Conservation (phyloP, 2,329 filamentous ascomycete species). For the Aspergillus ibericus region DNA sequence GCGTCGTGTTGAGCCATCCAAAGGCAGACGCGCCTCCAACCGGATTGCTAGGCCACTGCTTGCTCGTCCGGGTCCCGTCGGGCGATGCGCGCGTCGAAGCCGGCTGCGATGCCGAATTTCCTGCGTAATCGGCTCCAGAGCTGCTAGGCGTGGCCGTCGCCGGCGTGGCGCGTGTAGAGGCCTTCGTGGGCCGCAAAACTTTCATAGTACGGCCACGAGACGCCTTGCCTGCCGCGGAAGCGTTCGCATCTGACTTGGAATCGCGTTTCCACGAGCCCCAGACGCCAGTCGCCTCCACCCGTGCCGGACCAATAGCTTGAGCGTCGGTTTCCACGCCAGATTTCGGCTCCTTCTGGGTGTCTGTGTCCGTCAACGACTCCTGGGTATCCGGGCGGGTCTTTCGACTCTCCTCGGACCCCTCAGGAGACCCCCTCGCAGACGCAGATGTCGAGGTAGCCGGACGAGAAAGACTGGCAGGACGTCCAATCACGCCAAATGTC, state of each 20-base stretch:
- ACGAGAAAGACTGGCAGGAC: constrained; percentile 24
- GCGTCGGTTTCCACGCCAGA: constrained; percentile 31
- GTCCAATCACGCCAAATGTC: constrained; percentile 36
- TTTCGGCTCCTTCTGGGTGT: constrained; percentile 22
- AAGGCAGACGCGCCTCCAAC: constrained; percentile 92
- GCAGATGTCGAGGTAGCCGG: constrained; percentile 28
- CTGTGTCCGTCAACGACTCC: constrained; percentile 11
- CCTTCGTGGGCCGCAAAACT: constrained; percentile 76
- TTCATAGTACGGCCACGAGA: constrained; percentile 74
- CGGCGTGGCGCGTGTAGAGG: constrained; percentile 42
- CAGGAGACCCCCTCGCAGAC: constrained; percentile 24
- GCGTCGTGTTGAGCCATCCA: constrained; percentile 72
- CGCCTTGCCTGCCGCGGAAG: constrained; percentile 61
- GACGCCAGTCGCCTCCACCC: constrained; percentile 54
- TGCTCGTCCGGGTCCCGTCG: constrained; percentile 35
- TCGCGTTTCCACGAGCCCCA: constrained; percentile 70
- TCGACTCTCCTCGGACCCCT: constrained; percentile 25
- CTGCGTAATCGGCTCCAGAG: constrained; percentile 13
- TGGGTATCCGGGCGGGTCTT: constrained; percentile 16
- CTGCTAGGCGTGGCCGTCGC: constrained; percentile 18
- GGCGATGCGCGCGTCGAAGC: constrained; percentile 23
- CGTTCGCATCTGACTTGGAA: constrained; percentile 28
- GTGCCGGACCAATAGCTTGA: constrained; percentile 26
- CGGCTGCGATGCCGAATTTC: constrained; percentile 14
- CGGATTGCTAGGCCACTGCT: constrained; percentile 70